A percentile compares a stretch with the other conserved stretches of the same genome.
Conservation (phyloP, 768 basidiomycete genomes). For the Amanita phalloides region DNA sequence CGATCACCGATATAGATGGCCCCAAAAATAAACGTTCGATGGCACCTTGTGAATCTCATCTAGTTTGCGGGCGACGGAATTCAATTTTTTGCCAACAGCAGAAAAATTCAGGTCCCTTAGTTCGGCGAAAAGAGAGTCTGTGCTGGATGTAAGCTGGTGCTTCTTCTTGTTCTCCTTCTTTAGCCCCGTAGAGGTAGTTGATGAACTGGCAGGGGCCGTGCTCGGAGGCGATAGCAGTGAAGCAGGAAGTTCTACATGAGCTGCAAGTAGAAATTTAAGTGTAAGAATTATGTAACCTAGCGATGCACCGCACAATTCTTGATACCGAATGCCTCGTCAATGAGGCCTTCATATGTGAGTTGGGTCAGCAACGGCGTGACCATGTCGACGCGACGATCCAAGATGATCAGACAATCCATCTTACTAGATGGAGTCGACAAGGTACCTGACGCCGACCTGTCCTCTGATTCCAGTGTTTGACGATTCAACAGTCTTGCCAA, state of each 20-base stretch:
- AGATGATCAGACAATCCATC: conserved; percentile 78
- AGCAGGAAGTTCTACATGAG: conserved; percentile 71
- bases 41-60: conserved; percentile 88
- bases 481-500: conserved; percentile 63
- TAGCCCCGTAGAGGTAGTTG: conserved; percentile 33
- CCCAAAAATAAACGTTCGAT: neutral
- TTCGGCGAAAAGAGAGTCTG: conserved; percentile 75
- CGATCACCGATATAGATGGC: neutral
- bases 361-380: conserved; percentile 93
- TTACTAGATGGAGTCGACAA: conserved; percentile 39
- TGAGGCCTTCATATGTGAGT: conserved; percentile 90
- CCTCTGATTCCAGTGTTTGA: conserved; percentile 33
- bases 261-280: conserved; percentile 24
- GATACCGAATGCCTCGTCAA: conserved; percentile 88
- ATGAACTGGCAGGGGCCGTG: conserved; percentile 27
- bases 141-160: conserved; percentile 65
- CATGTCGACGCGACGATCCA: conserved; percentile 91
- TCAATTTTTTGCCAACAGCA: conserved; percentile 73
- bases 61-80: conserved; percentile 69
- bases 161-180: conserved; percentile 84
- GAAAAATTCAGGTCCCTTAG: conserved; percentile 90
- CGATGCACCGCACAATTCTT: conserved; percentile 52
- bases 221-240: conserved; percentile 54
- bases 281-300: neutral
- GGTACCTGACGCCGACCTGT: conserved; percentile 25